These are phyloP conservation scores for Coccinonectria pachysandricola DNA, from an alignment of 2,329 filamentous ascomycete species.

Conservation along the genomic window DNA sequence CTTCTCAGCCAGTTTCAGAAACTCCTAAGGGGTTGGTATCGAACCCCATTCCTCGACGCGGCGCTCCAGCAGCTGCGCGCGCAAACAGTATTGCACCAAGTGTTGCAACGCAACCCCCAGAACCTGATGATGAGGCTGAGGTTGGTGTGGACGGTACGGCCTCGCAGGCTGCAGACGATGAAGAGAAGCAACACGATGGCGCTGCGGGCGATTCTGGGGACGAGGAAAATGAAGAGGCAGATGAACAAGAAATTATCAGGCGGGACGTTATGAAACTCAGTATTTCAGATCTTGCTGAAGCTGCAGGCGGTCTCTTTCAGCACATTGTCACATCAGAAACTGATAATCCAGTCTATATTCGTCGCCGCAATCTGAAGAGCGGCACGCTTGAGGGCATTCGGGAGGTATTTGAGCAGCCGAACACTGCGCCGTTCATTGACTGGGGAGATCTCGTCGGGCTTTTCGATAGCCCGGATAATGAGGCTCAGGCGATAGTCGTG, in stretches of 20 bases:
- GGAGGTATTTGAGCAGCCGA: slow-evolving; percentile 14
- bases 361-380: slow-evolving; percentile 17
- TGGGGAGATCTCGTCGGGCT: slow-evolving; percentile 6
- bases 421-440: slow-evolving; percentile 20
- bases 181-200: too few species aligned
- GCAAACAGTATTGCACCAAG: slow-evolving; percentile 12
- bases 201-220: too few species aligned
- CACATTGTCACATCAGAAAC: slow-evolving; percentile 12
- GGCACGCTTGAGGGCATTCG: slow-evolving; percentile 17
- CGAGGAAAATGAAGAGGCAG: not conserved
- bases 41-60: slow-evolving; percentile 13
- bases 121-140: slow-evolving; percentile 15
- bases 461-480: slow-evolving; percentile 1
- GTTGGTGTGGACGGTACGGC: slow-evolving; percentile 7
- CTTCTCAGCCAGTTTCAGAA: too few species aligned
- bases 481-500: slow-evolving; percentile 4
- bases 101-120: slow-evolving; percentile 7
- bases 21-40: slow-evolving; percentile 4
- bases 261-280: slow-evolving; percentile 15
- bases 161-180: slow-evolving; percentile 1
- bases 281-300: slow-evolving; percentile 18
- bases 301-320: slow-evolving; percentile 18
- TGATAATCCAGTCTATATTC: slow-evolving; percentile 11
- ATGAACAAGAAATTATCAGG: slow-evolving; percentile 9
- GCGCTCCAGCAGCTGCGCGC: slow-evolving; percentile 8